These are phyloP conservation scores for Cladosporium velox DNA, from an alignment of 2,329 filamentous ascomycete species.

Conservation along the genomic window DNA sequence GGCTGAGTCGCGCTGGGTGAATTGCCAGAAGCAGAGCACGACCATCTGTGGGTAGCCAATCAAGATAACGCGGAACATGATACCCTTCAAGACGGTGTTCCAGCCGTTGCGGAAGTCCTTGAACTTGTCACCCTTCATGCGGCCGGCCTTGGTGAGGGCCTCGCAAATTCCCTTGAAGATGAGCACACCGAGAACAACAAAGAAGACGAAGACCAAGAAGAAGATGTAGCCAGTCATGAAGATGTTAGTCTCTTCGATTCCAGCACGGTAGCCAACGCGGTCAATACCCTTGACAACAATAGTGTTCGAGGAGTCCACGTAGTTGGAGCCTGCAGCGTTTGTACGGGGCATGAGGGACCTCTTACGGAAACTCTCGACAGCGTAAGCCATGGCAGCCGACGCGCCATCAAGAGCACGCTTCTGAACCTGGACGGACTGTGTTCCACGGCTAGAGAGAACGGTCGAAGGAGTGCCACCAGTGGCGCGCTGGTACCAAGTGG, in stretches of 20 bases:
- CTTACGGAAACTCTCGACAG: conserved; percentile 40
- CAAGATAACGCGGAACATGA: conserved; percentile 83
- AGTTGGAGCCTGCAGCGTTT: conserved; percentile 29
- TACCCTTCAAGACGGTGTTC: conserved; percentile 89
- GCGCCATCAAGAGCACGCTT: conserved; percentile 59
- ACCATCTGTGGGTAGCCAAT: conserved; percentile 92
- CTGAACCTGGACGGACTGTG: conserved; percentile 80
- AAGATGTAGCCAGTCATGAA: conserved; percentile 90
- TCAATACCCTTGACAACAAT: conserved; percentile 76
- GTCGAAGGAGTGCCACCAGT: conserved; percentile 84
- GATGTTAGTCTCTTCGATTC: conserved; percentile 86
- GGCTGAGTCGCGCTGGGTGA: conserved; percentile 80
- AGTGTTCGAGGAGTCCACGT: conserved; percentile 39
- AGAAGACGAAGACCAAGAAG: conserved; percentile 79
- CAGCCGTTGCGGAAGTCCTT: conserved; percentile 92
- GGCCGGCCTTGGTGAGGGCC: conserved; percentile 69
- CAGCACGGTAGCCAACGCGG: conserved; percentile 80
- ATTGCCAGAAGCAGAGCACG: conserved; percentile 90
- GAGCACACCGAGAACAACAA: conserved; percentile 71
- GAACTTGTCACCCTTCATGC: conserved; percentile 84
- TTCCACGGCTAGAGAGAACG: conserved; percentile 71
- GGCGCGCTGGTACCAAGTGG: conserved; percentile 93
- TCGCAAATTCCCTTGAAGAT: conserved; percentile 83
- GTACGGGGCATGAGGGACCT: conserved; percentile 47
- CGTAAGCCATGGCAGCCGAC: conserved; percentile 56